Evolutionary conservation across 257 asterid species (phyloP).

Genomic region (Solanum virginianum): DNA sequence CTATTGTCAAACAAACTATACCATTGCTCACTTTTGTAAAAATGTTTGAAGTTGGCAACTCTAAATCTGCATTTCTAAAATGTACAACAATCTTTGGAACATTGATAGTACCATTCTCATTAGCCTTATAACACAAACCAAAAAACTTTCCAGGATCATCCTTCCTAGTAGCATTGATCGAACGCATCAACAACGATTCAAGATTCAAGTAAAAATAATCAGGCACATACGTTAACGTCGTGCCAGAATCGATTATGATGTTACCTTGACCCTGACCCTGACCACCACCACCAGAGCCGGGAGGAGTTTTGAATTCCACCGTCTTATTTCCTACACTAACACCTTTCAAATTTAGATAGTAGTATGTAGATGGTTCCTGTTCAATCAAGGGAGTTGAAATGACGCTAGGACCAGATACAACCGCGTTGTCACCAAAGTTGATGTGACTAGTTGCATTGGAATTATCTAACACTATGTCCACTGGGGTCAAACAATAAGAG

Average conservation of each 20-base stretch:
- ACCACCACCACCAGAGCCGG: neutral
- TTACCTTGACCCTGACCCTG: neutral
- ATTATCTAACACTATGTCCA: neutral
- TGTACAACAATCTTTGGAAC: neutral
- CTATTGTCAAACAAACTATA: neutral
- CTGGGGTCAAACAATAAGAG: slow-evolving; percentile 1
- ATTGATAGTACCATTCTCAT: neutral
- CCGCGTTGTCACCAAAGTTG: neutral
- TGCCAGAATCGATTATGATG: slow-evolving; percentile 10
- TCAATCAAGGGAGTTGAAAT: slow-evolving; percentile 4
- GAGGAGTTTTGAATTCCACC: neutral
- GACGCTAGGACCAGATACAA: neutral
- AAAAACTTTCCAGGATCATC: neutral
- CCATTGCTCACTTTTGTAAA: neutral
- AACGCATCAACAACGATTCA: neutral
- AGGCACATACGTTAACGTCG: neutral
- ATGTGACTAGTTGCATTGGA: neutral
- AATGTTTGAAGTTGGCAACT: neutral
- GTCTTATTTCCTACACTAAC: neutral
- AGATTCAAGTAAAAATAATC: neutral
- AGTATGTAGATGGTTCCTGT: neutral
- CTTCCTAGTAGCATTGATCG: neutral
- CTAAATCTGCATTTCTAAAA: slow-evolving; percentile 4
- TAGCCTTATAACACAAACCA: neutral
- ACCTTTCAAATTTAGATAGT: slow-evolving; percentile 1